These are phyloP conservation scores for Friedmanniomyces simplex DNA, from an alignment of 495 filamentous ascomycete species.

Conservation along the genomic window DNA sequence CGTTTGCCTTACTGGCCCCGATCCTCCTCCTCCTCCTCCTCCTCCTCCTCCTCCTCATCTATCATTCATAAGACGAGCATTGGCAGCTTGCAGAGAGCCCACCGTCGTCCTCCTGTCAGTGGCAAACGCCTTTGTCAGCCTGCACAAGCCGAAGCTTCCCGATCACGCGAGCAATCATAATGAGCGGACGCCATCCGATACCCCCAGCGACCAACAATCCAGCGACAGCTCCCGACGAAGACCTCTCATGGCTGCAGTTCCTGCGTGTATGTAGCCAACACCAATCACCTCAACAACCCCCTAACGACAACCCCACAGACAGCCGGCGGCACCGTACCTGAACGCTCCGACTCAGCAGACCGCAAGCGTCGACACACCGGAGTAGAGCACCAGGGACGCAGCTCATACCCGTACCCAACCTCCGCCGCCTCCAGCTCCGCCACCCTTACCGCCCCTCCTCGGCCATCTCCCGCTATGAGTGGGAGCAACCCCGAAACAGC, in stretches of 20 bases:
- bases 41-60: not conserved
- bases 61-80: not conserved
- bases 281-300: not conserved
- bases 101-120: not conserved
- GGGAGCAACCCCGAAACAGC: not conserved
- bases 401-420: not conserved
- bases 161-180: not conserved
- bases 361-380: not conserved
- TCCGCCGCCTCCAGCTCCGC: not conserved
- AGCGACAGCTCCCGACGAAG: not conserved
- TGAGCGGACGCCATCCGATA: not conserved
- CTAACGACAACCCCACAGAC: not conserved
- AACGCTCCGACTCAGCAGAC: not conserved
- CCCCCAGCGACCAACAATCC: not conserved
- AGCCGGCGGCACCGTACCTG: not conserved
- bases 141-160: not conserved
- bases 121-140: not conserved
- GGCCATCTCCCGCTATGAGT: not conserved
- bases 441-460: not conserved
- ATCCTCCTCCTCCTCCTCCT: not conserved
- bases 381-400: not conserved
- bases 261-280: not conserved
- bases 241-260: not conserved
- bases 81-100: not conserved
- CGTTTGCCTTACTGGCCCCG: too few species aligned